Base-by-base conservation (phyloP, 192 early-diverging fungal genomes). In the Coemansia umbellata region DNA sequence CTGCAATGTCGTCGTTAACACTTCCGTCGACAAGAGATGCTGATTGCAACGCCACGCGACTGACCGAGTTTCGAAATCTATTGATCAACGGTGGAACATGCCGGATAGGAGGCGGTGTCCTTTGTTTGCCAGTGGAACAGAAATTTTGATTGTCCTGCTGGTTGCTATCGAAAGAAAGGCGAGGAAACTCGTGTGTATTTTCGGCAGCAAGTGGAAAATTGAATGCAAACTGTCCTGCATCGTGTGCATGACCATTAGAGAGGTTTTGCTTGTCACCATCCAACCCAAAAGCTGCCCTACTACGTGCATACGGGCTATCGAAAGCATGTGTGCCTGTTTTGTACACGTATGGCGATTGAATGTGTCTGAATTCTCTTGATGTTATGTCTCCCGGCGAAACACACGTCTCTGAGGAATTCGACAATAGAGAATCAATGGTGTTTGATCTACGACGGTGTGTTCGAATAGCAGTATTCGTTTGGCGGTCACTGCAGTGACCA, bases 331-430 rank as follows among this genome's bases (percentile, higher is more conserved):
- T n/a, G n/a, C n/a, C n/a, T n/a, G n/a, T n/a, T n/a, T 9, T 35
- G 33, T 35, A n/a, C 33, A 35, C 33, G 4, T 4, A 35, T 13
- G 60, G 28, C 13, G 17, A 8, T 22, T 62, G 49, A 15, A 36
- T 36, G 36, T 27, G 56, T 7, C 49, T 30, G 7, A 50, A 53
- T 8, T 63, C 64, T 9, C 55, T 30, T 8, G 63, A 59, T 18
- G 51, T n/a, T n/a, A 50, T 50, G 24, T 44, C 56, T 5, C 54
- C 50, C 0, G 59, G 63, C 26, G 71, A 66, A 19, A 63, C 71
- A 30, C 71, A 74, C 9, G 71, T 74, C 32, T 74, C 71, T 0
- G 69, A 73, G 13, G 71, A 74, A 56, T 74, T 74, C 3, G 64
- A 67, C 21, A 55, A 8, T 13, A 53, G 17, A 4, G 71, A 63